Conservation (phyloP, 1,139 yeast genomes). For the Geotrichum citri-aurantii region DNA sequence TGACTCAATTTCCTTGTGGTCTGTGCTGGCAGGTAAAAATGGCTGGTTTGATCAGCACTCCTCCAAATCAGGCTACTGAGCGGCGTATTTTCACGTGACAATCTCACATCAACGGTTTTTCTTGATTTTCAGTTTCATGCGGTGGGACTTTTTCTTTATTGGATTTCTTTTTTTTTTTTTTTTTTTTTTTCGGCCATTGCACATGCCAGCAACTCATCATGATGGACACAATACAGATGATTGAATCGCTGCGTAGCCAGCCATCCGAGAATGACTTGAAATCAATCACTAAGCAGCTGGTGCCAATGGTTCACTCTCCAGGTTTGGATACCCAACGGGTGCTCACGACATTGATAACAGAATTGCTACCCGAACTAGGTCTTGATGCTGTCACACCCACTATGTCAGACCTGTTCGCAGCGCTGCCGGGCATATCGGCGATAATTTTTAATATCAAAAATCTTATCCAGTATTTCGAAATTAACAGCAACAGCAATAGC, state of each 20-base stretch:
- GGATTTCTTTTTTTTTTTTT: background rate
- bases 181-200: background rate
- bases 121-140: background rate
- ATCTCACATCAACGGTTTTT: background rate
- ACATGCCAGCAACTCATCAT: background rate
- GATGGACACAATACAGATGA: background rate
- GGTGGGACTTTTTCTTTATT: background rate
- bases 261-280: constrained; percentile 1
- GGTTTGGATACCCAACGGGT: constrained; percentile 1
- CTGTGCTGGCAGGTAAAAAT: no score
- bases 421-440: constrained; percentile 9
- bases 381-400: background rate
- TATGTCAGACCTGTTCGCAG: constrained; percentile 1
- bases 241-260: background rate
- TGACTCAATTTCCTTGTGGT: no score
- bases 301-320: constrained; percentile 2
- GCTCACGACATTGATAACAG: constrained; percentile 2
- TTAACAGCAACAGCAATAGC: background rate
- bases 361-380: constrained; percentile 4
- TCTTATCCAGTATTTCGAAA: background rate
- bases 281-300: background rate
- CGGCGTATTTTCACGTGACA: background rate
- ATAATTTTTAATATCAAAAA: constrained; percentile 5
- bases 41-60: no score
- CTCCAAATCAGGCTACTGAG: background rate